phyloP scores from a whole-genome alignment of 768 basidiomycete genomes.

The Podaxis sp. region DNA sequence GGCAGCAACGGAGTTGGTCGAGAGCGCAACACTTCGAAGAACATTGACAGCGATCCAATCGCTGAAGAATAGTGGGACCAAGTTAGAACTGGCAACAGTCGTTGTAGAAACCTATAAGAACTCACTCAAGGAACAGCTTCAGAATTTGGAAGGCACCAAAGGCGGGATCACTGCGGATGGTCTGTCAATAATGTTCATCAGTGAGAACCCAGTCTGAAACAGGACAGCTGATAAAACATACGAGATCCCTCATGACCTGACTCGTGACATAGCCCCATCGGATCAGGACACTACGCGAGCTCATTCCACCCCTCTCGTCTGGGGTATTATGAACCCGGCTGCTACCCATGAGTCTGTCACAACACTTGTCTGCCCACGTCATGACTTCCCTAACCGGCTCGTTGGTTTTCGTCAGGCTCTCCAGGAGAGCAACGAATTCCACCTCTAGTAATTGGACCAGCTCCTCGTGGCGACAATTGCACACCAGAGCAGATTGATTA shows the following conservation, averaged over 20 bases:
- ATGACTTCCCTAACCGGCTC: slow-evolving; percentile 87
- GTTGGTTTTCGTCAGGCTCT: slow-evolving; percentile 63
- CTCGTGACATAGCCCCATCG: slow-evolving; percentile 93
- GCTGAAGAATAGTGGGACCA: slow-evolving; percentile 34
- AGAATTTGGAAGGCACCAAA: slow-evolving; percentile 92
- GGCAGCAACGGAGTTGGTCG: slow-evolving; percentile 88
- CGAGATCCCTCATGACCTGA: slow-evolving; percentile 90
- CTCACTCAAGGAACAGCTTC: slow-evolving; percentile 88
- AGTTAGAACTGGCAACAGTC: slow-evolving; percentile 7
- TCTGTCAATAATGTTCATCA: slow-evolving; percentile 41
- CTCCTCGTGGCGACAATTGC: slow-evolving; percentile 91
- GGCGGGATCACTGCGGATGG: slow-evolving; percentile 88
- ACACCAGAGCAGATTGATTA: slow-evolving; percentile 90
- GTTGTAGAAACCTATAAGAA: slow-evolving; percentile 17
- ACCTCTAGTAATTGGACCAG: slow-evolving; percentile 82
- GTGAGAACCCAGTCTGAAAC: slow-evolving; percentile 10
- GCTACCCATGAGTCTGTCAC: slow-evolving; percentile 76
- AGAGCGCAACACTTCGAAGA: slow-evolving; percentile 80
- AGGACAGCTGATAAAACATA: slow-evolving; percentile 34
- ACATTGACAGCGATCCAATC: slow-evolving; percentile 94
- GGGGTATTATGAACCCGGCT: slow-evolving; percentile 49
- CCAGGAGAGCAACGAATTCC: slow-evolving; percentile 78
- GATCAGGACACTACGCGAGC: slow-evolving; percentile 83
- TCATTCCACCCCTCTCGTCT: slow-evolving; percentile 82
- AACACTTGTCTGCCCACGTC: slow-evolving; percentile 90